Percentiles rank a stretch among this genome's conserved stretches.
phyloP scores from a whole-genome alignment of 371 early-diverging fungal species.

The Mucor lusitanicus region DNA sequence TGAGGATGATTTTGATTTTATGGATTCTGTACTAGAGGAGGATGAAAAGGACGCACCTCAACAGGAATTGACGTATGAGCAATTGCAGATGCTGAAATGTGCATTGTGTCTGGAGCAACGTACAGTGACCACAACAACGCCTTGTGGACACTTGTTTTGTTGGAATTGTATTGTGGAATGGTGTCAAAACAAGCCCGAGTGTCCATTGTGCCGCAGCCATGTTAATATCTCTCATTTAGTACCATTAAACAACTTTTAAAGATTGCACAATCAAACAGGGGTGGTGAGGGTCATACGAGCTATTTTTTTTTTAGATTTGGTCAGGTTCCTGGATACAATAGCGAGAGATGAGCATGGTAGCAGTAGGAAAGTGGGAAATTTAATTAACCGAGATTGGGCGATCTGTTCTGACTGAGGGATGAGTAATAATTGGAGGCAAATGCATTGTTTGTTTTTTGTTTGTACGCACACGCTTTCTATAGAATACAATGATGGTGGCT shows the following conservation, averaged over 20 bases:
- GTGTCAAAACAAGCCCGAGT: conserved; percentile 89
- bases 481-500: too few relatives aligned
- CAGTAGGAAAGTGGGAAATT: not conserved
- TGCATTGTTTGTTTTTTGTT: too few relatives aligned
- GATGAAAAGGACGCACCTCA: conserved; percentile 22
- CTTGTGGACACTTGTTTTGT: conserved; percentile 94
- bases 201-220: conserved; percentile 84
- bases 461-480: too few relatives aligned
- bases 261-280: not conserved
- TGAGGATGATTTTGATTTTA: conserved; percentile 48
- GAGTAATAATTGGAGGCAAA: too few relatives aligned
- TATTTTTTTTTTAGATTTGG: not conserved
- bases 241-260: conserved; percentile 58
- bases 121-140: conserved; percentile 77
- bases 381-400: not conserved
- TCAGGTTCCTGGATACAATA: not conserved
- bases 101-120: conserved; percentile 82
- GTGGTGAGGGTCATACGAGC: not conserved
- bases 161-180: conserved; percentile 92
- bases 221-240: conserved; percentile 67
- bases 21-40: conserved; percentile 40
- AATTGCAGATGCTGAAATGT: conserved; percentile 64
- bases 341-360: not conserved
- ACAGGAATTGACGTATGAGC: conserved; percentile 37
- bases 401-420: not conserved